Evolutionary conservation across 192 early-diverging fungal genomes (phyloP).

Genomic region (Umbelopsis isabellina): DNA sequence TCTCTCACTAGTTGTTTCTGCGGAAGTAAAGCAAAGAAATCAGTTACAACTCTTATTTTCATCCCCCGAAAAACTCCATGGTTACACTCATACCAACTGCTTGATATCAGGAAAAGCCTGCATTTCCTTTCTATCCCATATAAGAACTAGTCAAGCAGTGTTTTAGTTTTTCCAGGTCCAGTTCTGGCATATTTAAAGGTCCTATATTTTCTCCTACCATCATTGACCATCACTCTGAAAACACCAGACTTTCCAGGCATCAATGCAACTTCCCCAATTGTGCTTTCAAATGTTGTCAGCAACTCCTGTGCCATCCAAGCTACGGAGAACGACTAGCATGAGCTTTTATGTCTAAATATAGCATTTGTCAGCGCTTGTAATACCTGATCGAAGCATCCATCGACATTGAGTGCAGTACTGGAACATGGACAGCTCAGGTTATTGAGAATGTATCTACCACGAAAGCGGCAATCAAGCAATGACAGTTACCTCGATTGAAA

Average conservation of each 20-base stretch:
- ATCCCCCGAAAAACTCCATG: background rate
- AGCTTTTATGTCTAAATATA: background rate
- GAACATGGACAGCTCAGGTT: background rate
- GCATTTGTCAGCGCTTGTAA: background rate
- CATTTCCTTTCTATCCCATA: slow-evolving; percentile 70
- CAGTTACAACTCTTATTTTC: background rate
- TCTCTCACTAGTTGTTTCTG: slow-evolving; percentile 69
- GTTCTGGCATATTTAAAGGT: background rate
- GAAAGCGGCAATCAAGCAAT: background rate
- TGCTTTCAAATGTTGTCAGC: slow-evolving; percentile 64
- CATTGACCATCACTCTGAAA: slow-evolving; percentile 52
- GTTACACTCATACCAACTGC: slow-evolving; percentile 50
- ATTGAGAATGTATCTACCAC: background rate
- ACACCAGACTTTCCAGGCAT: slow-evolving; percentile 60
- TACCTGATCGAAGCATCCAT: slow-evolving; percentile 58
- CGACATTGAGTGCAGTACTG: slow-evolving; percentile 60
- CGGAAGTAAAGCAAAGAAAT: background rate
- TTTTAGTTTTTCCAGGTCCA: background rate
- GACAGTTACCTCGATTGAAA: slow-evolving; percentile 35
- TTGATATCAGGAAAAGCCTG: slow-evolving; percentile 77
- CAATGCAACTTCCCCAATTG: slow-evolving; percentile 67
- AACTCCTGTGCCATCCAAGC: slow-evolving; percentile 77
- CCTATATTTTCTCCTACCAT: slow-evolving; percentile 41
- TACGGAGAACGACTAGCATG: background rate
- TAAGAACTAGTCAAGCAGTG: slow-evolving; percentile 39